phyloP scores from a whole-genome alignment of 2,329 filamentous ascomycete species.

The Setomelanomma holmii region DNA sequence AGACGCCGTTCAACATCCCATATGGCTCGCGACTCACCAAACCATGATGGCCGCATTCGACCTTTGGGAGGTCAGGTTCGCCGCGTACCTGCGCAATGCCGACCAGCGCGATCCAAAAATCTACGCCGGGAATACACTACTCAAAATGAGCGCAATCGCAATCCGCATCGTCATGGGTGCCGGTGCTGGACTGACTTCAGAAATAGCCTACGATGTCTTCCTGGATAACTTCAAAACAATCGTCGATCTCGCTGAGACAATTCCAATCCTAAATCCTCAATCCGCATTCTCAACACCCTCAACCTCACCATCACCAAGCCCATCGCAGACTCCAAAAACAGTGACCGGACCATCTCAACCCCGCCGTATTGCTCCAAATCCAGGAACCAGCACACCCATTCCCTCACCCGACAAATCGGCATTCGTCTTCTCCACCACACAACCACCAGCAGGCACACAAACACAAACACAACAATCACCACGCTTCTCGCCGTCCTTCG shows the following conservation, averaged over 20 bases:
- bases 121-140: constrained; percentile 31
- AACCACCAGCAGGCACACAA: constrained; percentile 4
- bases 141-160: constrained; percentile 33
- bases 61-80: constrained; percentile 29
- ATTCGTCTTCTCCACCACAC: constrained; percentile 9
- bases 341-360: too few relatives aligned
- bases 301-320: constrained; percentile 1
- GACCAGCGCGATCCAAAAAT: constrained; percentile 30
- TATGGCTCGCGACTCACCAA: constrained; percentile 26
- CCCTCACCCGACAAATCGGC: constrained; percentile 11
- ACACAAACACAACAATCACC: constrained; percentile 1
- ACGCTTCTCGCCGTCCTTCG: constrained; percentile 37
- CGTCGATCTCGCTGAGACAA: constrained; percentile 35
- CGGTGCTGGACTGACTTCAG: constrained; percentile 20
- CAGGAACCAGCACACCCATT: constrained; percentile 10
- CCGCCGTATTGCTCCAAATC: constrained; percentile 23
- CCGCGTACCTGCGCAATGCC: constrained; percentile 20
- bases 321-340: neutral
- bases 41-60: constrained; percentile 25
- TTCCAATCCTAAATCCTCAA: constrained; percentile 22
- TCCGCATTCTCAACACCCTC: constrained; percentile 17
- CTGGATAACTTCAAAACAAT: constrained; percentile 30
- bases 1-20: constrained; percentile 23
- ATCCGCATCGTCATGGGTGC: constrained; percentile 26
- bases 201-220: constrained; percentile 34